Base-by-base conservation (phyloP, 2,329 filamentous ascomycete genomes). In the Cladophialophora exuberans region DNA sequence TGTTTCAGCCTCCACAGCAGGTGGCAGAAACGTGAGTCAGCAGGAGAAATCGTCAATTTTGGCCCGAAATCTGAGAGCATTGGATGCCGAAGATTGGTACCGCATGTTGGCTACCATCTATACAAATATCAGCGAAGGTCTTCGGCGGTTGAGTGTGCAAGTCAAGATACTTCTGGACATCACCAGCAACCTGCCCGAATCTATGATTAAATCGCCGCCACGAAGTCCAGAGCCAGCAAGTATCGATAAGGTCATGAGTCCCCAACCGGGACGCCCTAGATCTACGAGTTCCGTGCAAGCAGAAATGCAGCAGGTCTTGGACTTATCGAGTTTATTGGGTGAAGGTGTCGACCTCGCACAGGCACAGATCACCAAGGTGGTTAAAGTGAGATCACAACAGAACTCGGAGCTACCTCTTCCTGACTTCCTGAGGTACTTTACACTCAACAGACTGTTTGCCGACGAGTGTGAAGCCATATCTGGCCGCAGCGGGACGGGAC, bases 111-210 rank as follows among this genome's bases (percentile, higher is more conserved):
- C 85, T 25, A 89, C 84, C 54, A 88, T 96, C 13, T 99, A 97
- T 67, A 87, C 91, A 15, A 85, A 88, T 28, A 87, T 97, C 6
- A 88, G 93, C 3, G 94, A 99, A 74, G 89, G 89, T 3, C 71
- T 99, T 43, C 82, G 94, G 53, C 83, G 94, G 65, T 76, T 97
- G 6, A 90, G 90, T 15, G 92, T 90, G 0, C 93, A 97, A 69
- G 88, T 94, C 52, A 99, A 99, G 70, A 86, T 97, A 7, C 74
- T 99, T n/a, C 79, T 99, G 7, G 94, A 99, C 70, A 89, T 96
- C 17, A 94, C 92, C 1, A 96, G 91, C 69, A 72, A 72, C n/a
- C 61, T 76, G 11, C 74, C 76, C 2, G 65, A 71, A 2, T 60
- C 63, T 57, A 71, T 65, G 41, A 67, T 76, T 22, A 73, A 72